Evolutionary conservation across 352 stramenopile species (phyloP), one percentile per base, ranked within the genome.

Genomic region (Aphanomyces euteiches): DNA sequence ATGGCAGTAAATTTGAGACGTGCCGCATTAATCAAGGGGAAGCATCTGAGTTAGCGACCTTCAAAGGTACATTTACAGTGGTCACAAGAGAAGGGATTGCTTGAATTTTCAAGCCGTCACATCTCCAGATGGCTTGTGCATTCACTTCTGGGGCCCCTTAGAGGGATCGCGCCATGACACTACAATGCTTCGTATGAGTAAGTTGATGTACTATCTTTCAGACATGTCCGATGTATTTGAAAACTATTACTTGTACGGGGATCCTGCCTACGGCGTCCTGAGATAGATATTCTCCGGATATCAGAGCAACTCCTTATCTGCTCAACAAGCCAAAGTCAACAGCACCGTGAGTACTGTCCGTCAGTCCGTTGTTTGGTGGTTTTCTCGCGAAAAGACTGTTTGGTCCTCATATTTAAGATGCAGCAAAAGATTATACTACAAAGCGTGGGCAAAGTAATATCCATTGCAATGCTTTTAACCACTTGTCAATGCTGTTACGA

Each of bases 311-410:
- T 3, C 64, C 45, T 1, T 45, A 15, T 56, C 39, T 12, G 17
- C 7, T 6, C 37, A 58, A 17, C 36, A 66, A 15, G 13, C 43
- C 6, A 43, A 28, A 15, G 69, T 77, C 56, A 77, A 74, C 48
- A 6, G 17, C 0, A 3, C 15, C 3, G 72, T 77, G 68, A 74
- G 72, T 34, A 48, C 38, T 19, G 60, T 72, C 1, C 17, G 72
- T 3, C 59, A 72, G 39, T 43, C 53, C 7, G 72, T 74, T 4
- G 72, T 74, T n/a, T 76, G 66, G 72, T 53, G 21, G 1, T 77
- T 77, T 21, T 53, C 36, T 39, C 40, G 19, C 5, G 37, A 72
- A 21, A 72, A 77, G 36, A 72, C 12, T 3, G 34, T 69, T 15
- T 77, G 72, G 67, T 41, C 36, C 41, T 53, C 12, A 58, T 73